Conservation (phyloP, 345 rosid species). For the Euclidium syriacum region DNA sequence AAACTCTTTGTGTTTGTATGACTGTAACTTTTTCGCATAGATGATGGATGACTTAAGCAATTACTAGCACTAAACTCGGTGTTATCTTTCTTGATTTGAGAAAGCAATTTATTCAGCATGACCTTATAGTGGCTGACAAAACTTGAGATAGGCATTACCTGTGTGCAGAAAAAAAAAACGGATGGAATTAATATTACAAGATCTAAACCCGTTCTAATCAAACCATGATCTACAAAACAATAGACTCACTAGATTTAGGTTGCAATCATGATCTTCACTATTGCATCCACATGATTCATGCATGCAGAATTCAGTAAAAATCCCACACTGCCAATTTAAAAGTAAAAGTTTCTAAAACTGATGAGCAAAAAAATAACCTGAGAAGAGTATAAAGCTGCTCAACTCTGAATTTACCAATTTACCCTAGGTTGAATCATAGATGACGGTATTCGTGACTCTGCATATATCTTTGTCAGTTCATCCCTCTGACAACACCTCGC, state of each 20-base stretch:
- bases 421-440: conserved; percentile 66
- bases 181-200: neutral
- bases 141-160: conserved; percentile 71
- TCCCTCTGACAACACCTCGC: conserved; percentile 61
- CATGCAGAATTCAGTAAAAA: conserved; percentile 55
- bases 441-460: conserved; percentile 46
- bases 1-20: conserved; percentile 44
- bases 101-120: conserved; percentile 33
- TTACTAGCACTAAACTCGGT: conserved; percentile 7
- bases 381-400: conserved; percentile 9
- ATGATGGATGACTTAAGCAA: conserved; percentile 18
- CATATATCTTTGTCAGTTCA: conserved; percentile 63
- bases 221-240: conserved; percentile 8
- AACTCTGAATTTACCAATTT: conserved; percentile 39
- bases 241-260: conserved; percentile 59
- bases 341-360: neutral
- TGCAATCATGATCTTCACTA: conserved; percentile 37
- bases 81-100: conserved; percentile 23
- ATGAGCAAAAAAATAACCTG: conserved; percentile 4
- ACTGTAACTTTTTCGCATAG: conserved; percentile 28
- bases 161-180: neutral
- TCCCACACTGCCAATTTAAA: conserved; percentile 50
- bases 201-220: neutral
- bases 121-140: conserved; percentile 53
- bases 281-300: conserved; percentile 56